These are phyloP conservation scores for Boeremia exigua DNA, from an alignment of 2,329 filamentous ascomycete species.

Conservation along the genomic window DNA sequence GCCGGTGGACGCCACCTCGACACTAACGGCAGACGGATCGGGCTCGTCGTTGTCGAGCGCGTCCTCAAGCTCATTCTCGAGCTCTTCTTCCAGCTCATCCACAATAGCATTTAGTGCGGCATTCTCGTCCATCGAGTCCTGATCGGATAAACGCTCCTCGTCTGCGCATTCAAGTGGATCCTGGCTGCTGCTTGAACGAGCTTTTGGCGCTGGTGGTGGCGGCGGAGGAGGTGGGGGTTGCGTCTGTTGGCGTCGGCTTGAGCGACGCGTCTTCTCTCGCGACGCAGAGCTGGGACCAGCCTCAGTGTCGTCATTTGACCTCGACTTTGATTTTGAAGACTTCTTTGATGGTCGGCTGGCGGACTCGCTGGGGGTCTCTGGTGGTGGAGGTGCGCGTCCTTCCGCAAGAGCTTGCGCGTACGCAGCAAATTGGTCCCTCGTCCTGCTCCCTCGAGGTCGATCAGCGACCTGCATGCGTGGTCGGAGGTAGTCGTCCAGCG, in stretches of 20 bases:
- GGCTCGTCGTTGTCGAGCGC: conserved; percentile 58
- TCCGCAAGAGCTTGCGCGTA: conserved; percentile 74
- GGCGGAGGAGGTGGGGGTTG: conserved; percentile 61
- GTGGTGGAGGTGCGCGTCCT: conserved; percentile 45
- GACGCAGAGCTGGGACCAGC: conserved; percentile 54
- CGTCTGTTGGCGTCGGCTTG: conserved; percentile 62
- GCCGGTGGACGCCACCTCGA: conserved; percentile 85
- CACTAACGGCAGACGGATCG: conserved; percentile 85
- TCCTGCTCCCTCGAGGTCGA: conserved; percentile 67
- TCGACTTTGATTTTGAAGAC: conserved; percentile 39
- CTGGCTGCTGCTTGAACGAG: conserved; percentile 33
- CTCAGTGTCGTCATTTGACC: conserved; percentile 52
- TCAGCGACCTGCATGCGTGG: conserved; percentile 84
- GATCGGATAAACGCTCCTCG: conserved; percentile 80
- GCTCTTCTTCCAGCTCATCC: conserved; percentile 86
- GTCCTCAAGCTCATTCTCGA: conserved; percentile 58
- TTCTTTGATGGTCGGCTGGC: conserved; percentile 41
- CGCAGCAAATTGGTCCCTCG: conserved; percentile 70
- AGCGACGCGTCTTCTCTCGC: conserved; percentile 70
- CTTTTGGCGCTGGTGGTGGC: conserved; percentile 57
- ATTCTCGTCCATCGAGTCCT: conserved; percentile 71
- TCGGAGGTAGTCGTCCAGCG: conserved; percentile 91
- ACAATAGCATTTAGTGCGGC: conserved; percentile 80
- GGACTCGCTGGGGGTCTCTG: conserved; percentile 43
- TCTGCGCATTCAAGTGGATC: conserved; percentile 90